Conservation (phyloP, 2,329 filamentous ascomycete species). For the Scolecobasidium constrictum region DNA sequence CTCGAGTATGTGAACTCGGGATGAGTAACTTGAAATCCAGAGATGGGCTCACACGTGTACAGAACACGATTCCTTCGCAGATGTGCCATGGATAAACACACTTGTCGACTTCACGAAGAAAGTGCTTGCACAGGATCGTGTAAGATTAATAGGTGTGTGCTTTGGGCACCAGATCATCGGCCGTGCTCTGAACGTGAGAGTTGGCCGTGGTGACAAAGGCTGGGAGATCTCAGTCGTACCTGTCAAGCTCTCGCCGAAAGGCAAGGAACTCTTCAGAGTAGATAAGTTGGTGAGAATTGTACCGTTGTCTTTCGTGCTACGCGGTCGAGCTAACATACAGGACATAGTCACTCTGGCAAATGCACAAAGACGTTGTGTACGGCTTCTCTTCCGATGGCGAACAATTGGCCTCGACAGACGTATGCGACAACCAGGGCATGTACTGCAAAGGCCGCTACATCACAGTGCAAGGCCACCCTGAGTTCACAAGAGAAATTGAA, state of each 20-base stretch:
- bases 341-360: conserved; percentile 61
- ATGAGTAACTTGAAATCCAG: conserved; percentile 12
- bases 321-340: background rate
- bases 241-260: conserved; percentile 56
- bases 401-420: conserved; percentile 51
- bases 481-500: conserved; percentile 66
- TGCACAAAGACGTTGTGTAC: conserved; percentile 72
- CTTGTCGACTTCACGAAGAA: conserved; percentile 58
- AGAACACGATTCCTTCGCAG: conserved; percentile 63
- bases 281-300: conserved; percentile 44
- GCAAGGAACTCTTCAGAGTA: conserved; percentile 59
- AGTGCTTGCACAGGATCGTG: conserved; percentile 48
- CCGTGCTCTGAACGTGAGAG: conserved; percentile 56
- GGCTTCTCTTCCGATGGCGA: conserved; percentile 51
- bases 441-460: conserved; percentile 56
- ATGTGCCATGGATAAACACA: conserved; percentile 63
- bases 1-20: conserved; percentile 46
- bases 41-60: conserved; percentile 16
- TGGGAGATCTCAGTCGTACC: conserved; percentile 76
- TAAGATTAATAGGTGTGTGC: conserved; percentile 70
- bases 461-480: conserved; percentile 77
- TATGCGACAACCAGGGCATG: conserved; percentile 71
- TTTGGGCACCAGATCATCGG: conserved; percentile 83
- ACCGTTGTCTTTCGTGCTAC: background rate
- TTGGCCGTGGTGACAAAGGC: conserved; percentile 55